Evolutionary conservation across 2,329 filamentous ascomycete genomes (phyloP), one percentile per base, ranked within the genome.

Genomic region (Paecilomyces formosus): DNA sequence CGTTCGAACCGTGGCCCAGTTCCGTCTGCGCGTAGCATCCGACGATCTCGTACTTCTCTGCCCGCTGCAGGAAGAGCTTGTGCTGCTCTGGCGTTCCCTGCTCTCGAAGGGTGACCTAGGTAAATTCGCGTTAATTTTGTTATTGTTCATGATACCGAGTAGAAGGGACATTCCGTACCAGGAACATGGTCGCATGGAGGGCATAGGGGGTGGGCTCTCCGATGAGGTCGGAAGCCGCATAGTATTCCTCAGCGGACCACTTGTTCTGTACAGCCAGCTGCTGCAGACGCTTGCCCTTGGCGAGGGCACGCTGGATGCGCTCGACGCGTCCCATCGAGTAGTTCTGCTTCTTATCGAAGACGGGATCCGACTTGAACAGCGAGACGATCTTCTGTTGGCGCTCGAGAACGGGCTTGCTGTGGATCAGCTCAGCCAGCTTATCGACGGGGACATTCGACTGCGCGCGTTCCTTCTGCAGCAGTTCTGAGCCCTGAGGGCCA

Each of bases 21-120:
- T 92, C 89, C 0, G 89, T 92, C 74, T 92, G 89, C 7, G 88
- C 88, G 66, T 92, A 92, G 68, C 88, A 92, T 56, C 89, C 89
- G 63, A 91, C 88, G 66, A 85, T 84, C 68, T 90, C 79, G 74
- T 90, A 91, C 50, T 82, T 82, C 64, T 85, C 78, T 1, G 88
- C 88, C 39, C 79, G 83, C 68, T 88, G 83, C 33, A 90, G 80
- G 78, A 89, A 92, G 58, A 85, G 78, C 71, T 88, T 84, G 66
- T 88, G 85, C 70, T 92, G 89, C 68, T 88, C 87, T 0, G 87
- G 82, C 3, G 84, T 89, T 28, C 85, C 85, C 76, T 92, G 89
- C 18, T 45, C 39, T 45, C 39, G 39, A 18, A 45, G 39, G 7
- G 39, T 45, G 39, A 45, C 39, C 64, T 88, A n/a, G 31, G 39